Evolutionary conservation across 441 rosid genomes (phyloP), one percentile per base, ranked within the genome.

Genomic region (Croton setiger): DNA sequence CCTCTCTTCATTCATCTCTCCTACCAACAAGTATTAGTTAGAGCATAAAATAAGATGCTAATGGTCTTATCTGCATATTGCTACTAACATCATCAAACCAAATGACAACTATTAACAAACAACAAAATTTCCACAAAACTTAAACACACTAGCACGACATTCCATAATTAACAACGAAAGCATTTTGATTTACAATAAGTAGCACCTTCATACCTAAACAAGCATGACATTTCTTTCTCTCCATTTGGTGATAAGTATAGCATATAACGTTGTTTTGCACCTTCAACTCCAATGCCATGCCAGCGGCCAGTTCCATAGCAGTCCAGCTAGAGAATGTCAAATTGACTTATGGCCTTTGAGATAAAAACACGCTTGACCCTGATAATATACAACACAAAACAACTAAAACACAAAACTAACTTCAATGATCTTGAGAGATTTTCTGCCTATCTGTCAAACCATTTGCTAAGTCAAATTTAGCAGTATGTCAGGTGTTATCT

Each of bases 391-490:
- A 55, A n/a, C 20, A 31, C 48, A 18, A 48, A 69, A 63, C 61
- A 66, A 58, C 76, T 77, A 64, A 51, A 74, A 36, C 31, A 31
- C 48, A 27, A 48, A 69, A 63, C 66, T 58, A 66, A 58, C 76
- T 77, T 67, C 55, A 74, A 36, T 45, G 70, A 66, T 39, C 75
- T 63, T 72, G 63, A 60, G 57, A 57, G 70, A 53, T 71, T 77
- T 79, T 81, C 67, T 79, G 66, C 59, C 75, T 72, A 57, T 71
- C 74, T 4, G 74, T 55, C 51, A 69, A 66, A 67, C 83, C 79
- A 43, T 71, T 74, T 48, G 80, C 86, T 68, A 74, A 73, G 48
- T 79, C 85, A 60, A 83, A 75, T 75, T 86, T 86, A 39, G 84
- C 72, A 55, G 84, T 14, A 83, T 70, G 47, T 86, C 86, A 43